A percentile compares a stretch with the other conserved stretches of the same genome.
phyloP scores from a whole-genome alignment of 306 rosid genomes.

The Begonia peltatifolia region DNA sequence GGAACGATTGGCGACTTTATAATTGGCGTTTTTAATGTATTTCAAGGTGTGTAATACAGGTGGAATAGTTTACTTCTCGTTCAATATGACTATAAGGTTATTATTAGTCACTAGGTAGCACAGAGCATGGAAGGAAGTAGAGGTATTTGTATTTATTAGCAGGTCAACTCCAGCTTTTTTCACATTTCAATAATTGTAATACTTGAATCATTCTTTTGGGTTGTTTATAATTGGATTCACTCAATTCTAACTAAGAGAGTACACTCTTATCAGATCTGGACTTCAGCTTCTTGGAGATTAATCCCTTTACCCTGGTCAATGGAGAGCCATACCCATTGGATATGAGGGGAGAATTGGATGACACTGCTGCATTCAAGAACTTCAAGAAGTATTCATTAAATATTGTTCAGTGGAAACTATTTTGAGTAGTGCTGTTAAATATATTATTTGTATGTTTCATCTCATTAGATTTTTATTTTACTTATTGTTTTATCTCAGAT shows the following conservation, averaged over 20 bases:
- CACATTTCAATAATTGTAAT: too few species aligned
- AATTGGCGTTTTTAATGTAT: constrained; percentile 55
- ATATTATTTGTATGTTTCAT: not conserved
- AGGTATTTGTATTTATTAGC: too few species aligned
- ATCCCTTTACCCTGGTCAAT: constrained; percentile 65
- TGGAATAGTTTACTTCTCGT: not conserved
- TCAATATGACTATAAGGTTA: too few species aligned
- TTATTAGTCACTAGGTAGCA: too few species aligned
- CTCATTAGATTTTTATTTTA: not conserved
- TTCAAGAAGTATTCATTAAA: constrained; percentile 40
- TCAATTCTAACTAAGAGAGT: not conserved
- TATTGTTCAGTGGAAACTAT: too few species aligned
- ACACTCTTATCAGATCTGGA: constrained; percentile 48
- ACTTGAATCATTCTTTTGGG: too few species aligned
- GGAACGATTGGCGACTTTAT: constrained; percentile 56
- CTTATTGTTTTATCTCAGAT: constrained; percentile 22
- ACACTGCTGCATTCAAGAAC: constrained; percentile 82
- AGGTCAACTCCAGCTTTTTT: too few species aligned
- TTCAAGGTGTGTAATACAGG: constrained; percentile 49
- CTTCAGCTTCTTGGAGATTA: constrained; percentile 78
- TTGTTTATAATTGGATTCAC: not conserved
- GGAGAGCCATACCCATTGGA: constrained; percentile 76
- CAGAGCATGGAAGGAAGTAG: too few species aligned
- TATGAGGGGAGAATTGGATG: constrained; percentile 90
- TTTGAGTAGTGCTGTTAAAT: not conserved